Base-by-base conservation (phyloP, 768 basidiomycete genomes). In the Omphalotus guepiniiformis region DNA sequence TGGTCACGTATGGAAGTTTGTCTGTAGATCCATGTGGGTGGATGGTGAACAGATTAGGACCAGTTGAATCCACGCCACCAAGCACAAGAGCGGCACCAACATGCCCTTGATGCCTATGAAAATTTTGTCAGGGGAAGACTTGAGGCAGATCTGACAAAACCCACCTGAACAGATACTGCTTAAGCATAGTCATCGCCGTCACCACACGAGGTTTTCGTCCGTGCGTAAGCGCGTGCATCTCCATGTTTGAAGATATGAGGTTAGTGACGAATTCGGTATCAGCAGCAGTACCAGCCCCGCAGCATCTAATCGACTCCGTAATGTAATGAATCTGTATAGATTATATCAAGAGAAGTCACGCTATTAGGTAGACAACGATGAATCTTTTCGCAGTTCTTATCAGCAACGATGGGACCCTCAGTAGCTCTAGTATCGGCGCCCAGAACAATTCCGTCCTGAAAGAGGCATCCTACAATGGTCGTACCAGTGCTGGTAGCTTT, bases 351-450 rank as follows among this genome's bases (percentile, higher is more conserved):
- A 7, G 27, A 21, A 30, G 18, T 16, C 23, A 42, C 37, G 32
- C 32, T 18, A 11, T 39, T 53, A 45, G 39, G 39, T 35, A 28
- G 48, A 13, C 39, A 19, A 34, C 15, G 26, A 6, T 55, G 70
- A 39, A 94, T 95, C 87, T 99, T 99, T 73, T 98, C 96, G 68
- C 96, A 99, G 70, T 99, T 99, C 80, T 99, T 98, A 73, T 98
- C 95, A 0, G 92, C 92, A 22, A 99, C 91, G 54, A 98, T 97
- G 19, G 80, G 79, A 1, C 95, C 96, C 51, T 85, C 90, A 0
- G 96, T 98, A 3, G 96, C 94, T 57, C 95, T 78, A 1, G 96
- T 99, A 66, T 98, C 96, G 12, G 96, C 96, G 38, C 95, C 96
- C 4, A 99, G 79, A 15, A 95, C 80, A 55, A 99, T 84, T 4